phyloP scores from a whole-genome alignment of 805 yeast species.

The Isabelozyma pseudorhagii region DNA sequence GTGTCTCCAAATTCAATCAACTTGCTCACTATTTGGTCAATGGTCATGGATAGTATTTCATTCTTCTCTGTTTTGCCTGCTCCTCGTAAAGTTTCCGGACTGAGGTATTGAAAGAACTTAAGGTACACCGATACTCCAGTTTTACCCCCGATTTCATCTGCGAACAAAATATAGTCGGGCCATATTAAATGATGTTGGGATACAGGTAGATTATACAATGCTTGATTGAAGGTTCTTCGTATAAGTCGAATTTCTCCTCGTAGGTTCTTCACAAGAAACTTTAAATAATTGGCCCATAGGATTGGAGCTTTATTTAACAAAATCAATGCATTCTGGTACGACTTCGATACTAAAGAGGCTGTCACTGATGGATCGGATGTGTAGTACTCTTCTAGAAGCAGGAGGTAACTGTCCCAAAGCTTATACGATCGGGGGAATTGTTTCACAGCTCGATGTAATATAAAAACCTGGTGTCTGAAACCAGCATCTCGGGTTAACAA shows the following conservation, averaged over 20 bases:
- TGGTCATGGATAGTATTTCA: conserved; percentile 3
- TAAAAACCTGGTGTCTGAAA: conserved; percentile 38
- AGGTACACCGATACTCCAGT: conserved; percentile 29
- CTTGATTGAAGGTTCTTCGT: conserved; percentile 45
- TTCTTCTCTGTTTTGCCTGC: background rate
- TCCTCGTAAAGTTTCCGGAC: conserved; percentile 10
- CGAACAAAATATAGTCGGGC: conserved; percentile 54
- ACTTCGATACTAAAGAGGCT: background rate
- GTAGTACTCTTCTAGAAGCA: conserved; percentile 32
- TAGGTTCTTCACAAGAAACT: conserved; percentile 34
- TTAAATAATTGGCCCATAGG: conserved; percentile 52
- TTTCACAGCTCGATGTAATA: conserved; percentile 51
- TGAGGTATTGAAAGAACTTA: conserved; percentile 26
- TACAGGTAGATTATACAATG: conserved; percentile 47
- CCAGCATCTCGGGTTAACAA: conserved; percentile 10
- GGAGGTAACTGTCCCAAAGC: conserved; percentile 53
- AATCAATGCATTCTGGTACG: conserved; percentile 28
- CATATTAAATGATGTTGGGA: conserved; percentile 45
- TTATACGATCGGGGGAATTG: conserved; percentile 45
- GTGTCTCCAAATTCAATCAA: conserved; percentile 27
- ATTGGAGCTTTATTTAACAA: conserved; percentile 43
- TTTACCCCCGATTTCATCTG: conserved; percentile 43
- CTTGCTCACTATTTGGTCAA: conserved; percentile 29
- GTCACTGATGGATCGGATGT: conserved; percentile 2
- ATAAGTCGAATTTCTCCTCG: conserved; percentile 30